Percentiles rank a stretch among this genome's conserved stretches.
Conservation (phyloP, 371 early-diverging fungal genomes). For the Haplosporangium sp. region DNA sequence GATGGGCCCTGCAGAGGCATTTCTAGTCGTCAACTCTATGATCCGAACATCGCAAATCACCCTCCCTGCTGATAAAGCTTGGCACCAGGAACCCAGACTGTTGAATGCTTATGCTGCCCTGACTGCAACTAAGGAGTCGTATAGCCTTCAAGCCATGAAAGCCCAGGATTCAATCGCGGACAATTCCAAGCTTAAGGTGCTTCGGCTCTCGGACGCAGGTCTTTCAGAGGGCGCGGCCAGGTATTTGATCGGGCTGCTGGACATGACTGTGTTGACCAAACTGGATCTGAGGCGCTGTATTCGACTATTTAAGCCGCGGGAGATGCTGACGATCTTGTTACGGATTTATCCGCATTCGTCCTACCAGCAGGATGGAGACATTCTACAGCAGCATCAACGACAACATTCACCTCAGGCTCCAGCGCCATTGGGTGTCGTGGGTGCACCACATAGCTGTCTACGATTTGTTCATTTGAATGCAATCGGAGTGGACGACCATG, state of each 20-base stretch:
- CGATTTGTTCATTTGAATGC: conserved; percentile 25
- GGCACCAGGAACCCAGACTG: conserved; percentile 22
- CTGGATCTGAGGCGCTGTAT: conserved; percentile 29
- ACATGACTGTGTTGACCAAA: conserved; percentile 25
- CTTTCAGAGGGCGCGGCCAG: conserved; percentile 28
- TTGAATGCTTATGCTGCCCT: conserved; percentile 13
- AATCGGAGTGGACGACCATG: conserved; percentile 26
- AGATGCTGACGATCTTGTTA: conserved; percentile 22
- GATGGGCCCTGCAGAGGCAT: conserved; percentile 26
- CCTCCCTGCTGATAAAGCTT: conserved; percentile 12
- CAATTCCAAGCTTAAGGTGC: conserved; percentile 30
- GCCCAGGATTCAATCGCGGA: conserved; percentile 23
- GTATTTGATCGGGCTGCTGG: conserved; percentile 24
- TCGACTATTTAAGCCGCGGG: conserved; percentile 27
- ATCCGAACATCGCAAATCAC: conserved; percentile 16
- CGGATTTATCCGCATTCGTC: conserved; percentile 21
- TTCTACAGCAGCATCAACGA: conserved; percentile 3
- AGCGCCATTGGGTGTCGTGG: conserved; percentile 14
- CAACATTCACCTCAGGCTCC: conserved; percentile 7
- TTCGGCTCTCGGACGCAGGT: conserved; percentile 25
- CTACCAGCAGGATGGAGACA: conserved; percentile 7
- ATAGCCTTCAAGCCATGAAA: conserved; percentile 2
- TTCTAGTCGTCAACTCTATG: conserved; percentile 36
- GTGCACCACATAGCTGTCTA: conserved; percentile 19
- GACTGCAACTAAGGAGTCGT: conserved; percentile 29